Evolutionary conservation across 1,284 basidiomycete genomes (phyloP), one percentile per base, ranked within the genome.

Genomic region (Ustilago shanxiensis): DNA sequence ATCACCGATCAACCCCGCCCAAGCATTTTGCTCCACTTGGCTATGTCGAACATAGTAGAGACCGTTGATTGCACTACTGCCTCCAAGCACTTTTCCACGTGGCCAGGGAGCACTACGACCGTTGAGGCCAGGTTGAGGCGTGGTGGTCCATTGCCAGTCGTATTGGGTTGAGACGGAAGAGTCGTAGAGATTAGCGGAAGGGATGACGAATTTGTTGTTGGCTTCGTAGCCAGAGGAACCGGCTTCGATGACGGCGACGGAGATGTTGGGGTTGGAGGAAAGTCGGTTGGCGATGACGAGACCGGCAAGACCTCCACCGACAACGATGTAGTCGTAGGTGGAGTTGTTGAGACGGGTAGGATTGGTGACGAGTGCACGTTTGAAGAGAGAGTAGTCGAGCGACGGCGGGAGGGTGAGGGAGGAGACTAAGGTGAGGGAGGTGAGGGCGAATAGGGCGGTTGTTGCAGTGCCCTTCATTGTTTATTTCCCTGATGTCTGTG

Each of bases 301-400:
- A 26, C 83, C 83, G 3, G 82, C 81, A 28, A 94, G 94, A 2
- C 96, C 96, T 31, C 82, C 83, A 13, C 83, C 83, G 35, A 83
- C 72, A 26, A 85, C 66, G 52, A 85, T 55, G 45, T 83, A 85
- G 77, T 84, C 91, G 59, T 77, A 83, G 2, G 70, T 68, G 47
- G 66, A 35, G 16, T 60, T 68, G 10, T 65, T 45, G 44, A 82
- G 62, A 5, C 53, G 45, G 44, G 67, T 51, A 11, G 77, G 61
- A 26, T 72, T 60, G 37, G 50, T 29, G 45, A 70, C 71, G 26
- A 72, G 45, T 35, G 55, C 37, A 11, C 73, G 63, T 20, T 44
- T 50, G 56, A 65, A 66, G 59, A 71, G 62, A 0, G 59, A 52
- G 63, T 69, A 69, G 56, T 69, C 66, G 49, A 63, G 28, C n/a